Conservation (phyloP, 495 filamentous ascomycete species). For the Daldinia bambusicola region DNA sequence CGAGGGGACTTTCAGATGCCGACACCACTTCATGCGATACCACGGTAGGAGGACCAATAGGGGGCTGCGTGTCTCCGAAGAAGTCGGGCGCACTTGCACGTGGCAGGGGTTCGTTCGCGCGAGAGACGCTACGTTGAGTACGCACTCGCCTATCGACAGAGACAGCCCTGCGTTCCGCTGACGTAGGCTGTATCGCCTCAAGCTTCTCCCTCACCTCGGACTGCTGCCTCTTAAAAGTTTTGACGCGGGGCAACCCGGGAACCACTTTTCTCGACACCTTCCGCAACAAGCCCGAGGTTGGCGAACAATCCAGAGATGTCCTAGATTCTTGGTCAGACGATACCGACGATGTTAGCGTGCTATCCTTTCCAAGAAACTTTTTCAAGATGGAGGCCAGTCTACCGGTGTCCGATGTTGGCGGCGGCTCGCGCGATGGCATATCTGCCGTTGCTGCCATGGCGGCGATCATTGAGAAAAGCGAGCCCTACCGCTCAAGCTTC, state of each 20-base stretch:
- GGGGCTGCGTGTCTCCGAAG: constrained; percentile 34
- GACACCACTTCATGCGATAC: constrained; percentile 34
- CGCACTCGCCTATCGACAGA: constrained; percentile 74
- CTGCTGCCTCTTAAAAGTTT: constrained; percentile 82
- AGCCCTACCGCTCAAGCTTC: constrained; percentile 35
- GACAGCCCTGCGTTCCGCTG: constrained; percentile 74
- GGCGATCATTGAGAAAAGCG: constrained; percentile 26
- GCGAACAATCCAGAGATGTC: constrained; percentile 45
- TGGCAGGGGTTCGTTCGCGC: constrained; percentile 48
- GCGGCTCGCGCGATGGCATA: constrained; percentile 31
- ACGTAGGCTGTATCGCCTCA: constrained; percentile 66
- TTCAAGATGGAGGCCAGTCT: constrained; percentile 48
- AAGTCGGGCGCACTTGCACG: constrained; percentile 59
- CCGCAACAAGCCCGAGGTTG: constrained; percentile 58
- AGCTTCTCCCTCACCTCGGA: constrained; percentile 81
- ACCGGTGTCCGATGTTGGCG: constrained; percentile 39
- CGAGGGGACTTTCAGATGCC: constrained; percentile 47
- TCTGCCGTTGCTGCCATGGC: constrained; percentile 40
- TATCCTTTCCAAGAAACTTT: constrained; percentile 48
- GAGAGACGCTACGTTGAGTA: constrained; percentile 46
- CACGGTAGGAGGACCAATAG: constrained; percentile 25
- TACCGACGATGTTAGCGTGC: constrained; percentile 27
- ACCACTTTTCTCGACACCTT: constrained; percentile 76
- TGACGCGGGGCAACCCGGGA: constrained; percentile 77
- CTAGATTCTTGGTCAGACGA: constrained; percentile 41